Base-by-base conservation (phyloP, 495 filamentous ascomycete species). In the Penicillium paradoxum region DNA sequence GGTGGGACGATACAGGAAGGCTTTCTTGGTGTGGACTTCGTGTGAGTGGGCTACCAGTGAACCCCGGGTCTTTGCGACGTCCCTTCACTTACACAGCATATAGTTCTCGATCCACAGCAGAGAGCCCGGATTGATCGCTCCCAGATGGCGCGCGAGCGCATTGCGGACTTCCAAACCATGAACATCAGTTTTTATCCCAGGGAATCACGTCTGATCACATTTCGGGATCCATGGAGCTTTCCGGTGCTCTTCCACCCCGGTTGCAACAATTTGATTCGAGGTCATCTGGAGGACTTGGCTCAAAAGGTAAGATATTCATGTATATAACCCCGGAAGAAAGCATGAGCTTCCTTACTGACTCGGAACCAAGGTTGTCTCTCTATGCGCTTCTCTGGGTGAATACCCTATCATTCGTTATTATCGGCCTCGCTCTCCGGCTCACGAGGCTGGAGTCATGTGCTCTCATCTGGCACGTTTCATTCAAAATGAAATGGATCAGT, bases 201-300 rank as follows among this genome's bases (percentile, higher is more conserved):
- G 51, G 93, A 98, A 73, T 95, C 95, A 11, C 89, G 89, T 61
- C 70, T 98, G 29, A 74, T 96, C 55, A 96, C 90, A 1, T 95
- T 97, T 56, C 79, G 87, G 50, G 93, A 97, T 67, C 92, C 95
- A 1, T 95, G 84, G 79, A 96, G 91, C 70, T 97, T 97, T 64
- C 91, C 90, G 3, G 80, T 92, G 10, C 71, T 98, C 45, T 98
- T 86, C 73, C 91, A 97, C 65, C 92, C 93, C 10, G 80, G 78
- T 43, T 97, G 95, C 69, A 92, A 91, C 63, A 77, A 85, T 54
- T 77, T 97, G 40, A 85, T 97, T 32, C 78, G 82, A 34, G 75
- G 77, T 36, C 92, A 98, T 60, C 79, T 98, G 73, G 79, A 87
- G 62, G 78, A 82, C 22, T 70, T 97, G 17, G 89, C 95, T 15